Percentiles rank a stretch among this genome's conserved stretches.
phyloP scores from a whole-genome alignment of 805 yeast species.

The Teunomyces aglyptinius region DNA sequence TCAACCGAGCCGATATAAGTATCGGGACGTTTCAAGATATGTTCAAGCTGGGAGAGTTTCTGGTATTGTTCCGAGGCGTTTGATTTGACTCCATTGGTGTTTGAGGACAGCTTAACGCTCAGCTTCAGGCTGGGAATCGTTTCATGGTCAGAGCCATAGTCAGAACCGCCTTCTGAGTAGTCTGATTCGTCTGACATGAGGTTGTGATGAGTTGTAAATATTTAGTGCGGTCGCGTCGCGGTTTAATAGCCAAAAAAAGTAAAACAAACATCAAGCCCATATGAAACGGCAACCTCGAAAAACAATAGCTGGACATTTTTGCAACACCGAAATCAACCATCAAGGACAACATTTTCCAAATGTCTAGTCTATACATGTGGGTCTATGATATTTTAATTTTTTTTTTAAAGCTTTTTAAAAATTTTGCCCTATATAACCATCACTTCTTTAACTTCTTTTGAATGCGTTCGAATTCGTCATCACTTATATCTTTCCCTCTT shows the following conservation, averaged over 20 bases:
- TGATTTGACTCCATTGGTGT: conserved; percentile 10
- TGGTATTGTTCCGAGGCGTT: conserved; percentile 77
- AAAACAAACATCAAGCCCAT: background rate
- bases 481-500: conserved; percentile 44
- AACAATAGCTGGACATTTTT: background rate
- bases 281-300: background rate
- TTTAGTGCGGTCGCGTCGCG: conserved; percentile 1
- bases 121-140: conserved; percentile 8
- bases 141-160: conserved; percentile 5
- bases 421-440: background rate
- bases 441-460: conserved; percentile 36
- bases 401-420: background rate
- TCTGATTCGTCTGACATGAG: conserved; percentile 6
- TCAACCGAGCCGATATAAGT: conserved; percentile 97
- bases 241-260: background rate
- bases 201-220: background rate
- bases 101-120: conserved; percentile 4
- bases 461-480: conserved; percentile 49
- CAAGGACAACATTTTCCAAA: too few species aligned
- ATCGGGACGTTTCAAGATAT: conserved; percentile 94
- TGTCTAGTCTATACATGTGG: background rate
- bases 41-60: conserved; percentile 91
- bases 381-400: background rate
- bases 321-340: background rate
- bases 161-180: conserved; percentile 9